Evolutionary conservation across 495 filamentous ascomycete genomes (phyloP).

Genomic region (Neurospora hispaniola): DNA sequence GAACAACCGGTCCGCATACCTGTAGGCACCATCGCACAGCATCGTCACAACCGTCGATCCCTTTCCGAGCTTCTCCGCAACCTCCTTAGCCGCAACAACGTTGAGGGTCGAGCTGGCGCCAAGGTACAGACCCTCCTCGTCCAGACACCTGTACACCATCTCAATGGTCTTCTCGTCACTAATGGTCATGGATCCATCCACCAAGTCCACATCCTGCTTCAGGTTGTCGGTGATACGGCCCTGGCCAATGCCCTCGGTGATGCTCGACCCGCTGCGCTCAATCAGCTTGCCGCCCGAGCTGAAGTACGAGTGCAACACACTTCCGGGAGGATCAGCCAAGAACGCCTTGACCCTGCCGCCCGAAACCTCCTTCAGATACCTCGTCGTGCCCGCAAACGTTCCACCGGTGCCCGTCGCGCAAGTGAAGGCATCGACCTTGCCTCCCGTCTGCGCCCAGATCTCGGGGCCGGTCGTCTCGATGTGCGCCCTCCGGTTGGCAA

Average conservation of each 20-base stretch:
- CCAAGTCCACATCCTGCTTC: conserved; percentile 65
- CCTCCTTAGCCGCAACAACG: conserved; percentile 88
- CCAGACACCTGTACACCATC: conserved; percentile 95
- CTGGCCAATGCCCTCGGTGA: conserved; percentile 97
- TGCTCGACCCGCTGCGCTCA: conserved; percentile 77
- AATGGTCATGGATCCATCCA: conserved; percentile 82
- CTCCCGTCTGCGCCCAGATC: conserved; percentile 88
- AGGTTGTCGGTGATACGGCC: conserved; percentile 94
- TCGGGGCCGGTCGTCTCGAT: conserved; percentile 96
- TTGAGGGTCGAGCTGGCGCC: conserved; percentile 89
- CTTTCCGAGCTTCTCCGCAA: conserved; percentile 80
- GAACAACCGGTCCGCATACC: conserved; percentile 92
- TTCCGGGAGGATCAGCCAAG: conserved; percentile 88
- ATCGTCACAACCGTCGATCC: conserved; percentile 90
- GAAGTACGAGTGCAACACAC: conserved; percentile 86
- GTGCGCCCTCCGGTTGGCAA: conserved; percentile 85
- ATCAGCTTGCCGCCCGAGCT: conserved; percentile 68
- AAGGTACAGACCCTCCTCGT: conserved; percentile 95
- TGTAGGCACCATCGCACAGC: conserved; percentile 88
- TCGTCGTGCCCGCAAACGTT: conserved; percentile 79
- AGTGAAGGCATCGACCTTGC: conserved; percentile 86
- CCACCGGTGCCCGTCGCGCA: conserved; percentile 91
- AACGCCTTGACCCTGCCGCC: conserved; percentile 75
- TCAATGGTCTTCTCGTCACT: conserved; percentile 88
- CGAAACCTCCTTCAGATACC: conserved; percentile 79